Conservation (phyloP, 371 early-diverging fungal species). For the Syncephalastrum contaminatum region DNA sequence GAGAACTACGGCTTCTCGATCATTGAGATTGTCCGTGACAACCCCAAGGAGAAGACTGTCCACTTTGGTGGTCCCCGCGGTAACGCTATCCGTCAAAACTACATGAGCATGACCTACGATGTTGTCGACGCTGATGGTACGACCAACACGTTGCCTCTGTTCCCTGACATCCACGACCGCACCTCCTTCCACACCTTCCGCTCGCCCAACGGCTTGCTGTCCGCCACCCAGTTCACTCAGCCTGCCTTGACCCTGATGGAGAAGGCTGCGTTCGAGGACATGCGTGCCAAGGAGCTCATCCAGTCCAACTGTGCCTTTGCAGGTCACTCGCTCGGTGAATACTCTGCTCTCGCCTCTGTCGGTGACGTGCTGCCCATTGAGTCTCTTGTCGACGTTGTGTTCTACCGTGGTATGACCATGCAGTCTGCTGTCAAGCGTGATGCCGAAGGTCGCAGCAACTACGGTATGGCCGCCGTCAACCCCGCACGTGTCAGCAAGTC, state of each 20-base stretch:
- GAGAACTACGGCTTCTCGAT: slow-evolving; percentile 90
- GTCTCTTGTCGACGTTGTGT: slow-evolving; percentile 88
- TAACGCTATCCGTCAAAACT: slow-evolving; percentile 85
- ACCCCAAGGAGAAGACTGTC: slow-evolving; percentile 88
- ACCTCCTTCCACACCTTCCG: slow-evolving; percentile 88
- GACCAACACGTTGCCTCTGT: slow-evolving; percentile 77
- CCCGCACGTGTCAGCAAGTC: slow-evolving; percentile 87
- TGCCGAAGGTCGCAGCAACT: slow-evolving; percentile 79
- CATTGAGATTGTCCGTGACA: slow-evolving; percentile 90
- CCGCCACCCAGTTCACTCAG: slow-evolving; percentile 96
- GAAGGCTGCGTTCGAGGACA: slow-evolving; percentile 91
- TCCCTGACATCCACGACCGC: slow-evolving; percentile 86
- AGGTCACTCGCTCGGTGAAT: slow-evolving; percentile 97
- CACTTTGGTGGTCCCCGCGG: slow-evolving; percentile 95
- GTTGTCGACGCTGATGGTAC: slow-evolving; percentile 73
- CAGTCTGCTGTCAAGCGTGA: slow-evolving; percentile 92
- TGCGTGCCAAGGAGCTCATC: slow-evolving; percentile 86
- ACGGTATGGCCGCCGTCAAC: slow-evolving; percentile 95
- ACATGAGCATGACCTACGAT: slow-evolving; percentile 91
- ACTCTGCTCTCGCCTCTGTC: slow-evolving; percentile 90
- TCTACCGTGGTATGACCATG: slow-evolving; percentile 98
- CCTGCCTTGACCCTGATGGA: slow-evolving; percentile 92
- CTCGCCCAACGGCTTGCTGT: slow-evolving; percentile 88
- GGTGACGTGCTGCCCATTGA: slow-evolving; percentile 89
- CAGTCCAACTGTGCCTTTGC: slow-evolving; percentile 87